Evolutionary conservation across 495 filamentous ascomycete genomes (phyloP).

Genomic region (Penicillium desertorum): DNA sequence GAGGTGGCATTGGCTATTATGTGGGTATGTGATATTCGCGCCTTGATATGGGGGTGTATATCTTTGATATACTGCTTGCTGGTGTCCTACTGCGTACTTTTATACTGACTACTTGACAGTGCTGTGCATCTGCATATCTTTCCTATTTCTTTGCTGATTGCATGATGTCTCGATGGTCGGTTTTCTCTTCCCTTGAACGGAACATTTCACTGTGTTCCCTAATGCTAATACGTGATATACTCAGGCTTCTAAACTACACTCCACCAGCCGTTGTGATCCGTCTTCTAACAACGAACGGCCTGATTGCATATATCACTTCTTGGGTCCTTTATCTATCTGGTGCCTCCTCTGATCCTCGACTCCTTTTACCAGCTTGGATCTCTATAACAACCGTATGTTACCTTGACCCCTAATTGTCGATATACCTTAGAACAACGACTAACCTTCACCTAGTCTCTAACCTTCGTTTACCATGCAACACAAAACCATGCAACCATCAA

Average conservation of each 20-base stretch:
- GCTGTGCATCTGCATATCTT: constrained; percentile 78
- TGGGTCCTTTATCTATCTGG: constrained; percentile 76
- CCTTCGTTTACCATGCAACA: constrained; percentile 75
- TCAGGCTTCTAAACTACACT: constrained; percentile 83
- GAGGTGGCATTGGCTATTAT: constrained; percentile 79
- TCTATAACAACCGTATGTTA: constrained; percentile 70
- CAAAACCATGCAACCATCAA: constrained; percentile 79
- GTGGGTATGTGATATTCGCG: constrained; percentile 63
- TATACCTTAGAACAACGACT: not conserved
- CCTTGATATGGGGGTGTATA: constrained; percentile 1
- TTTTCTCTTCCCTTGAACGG: constrained; percentile 10
- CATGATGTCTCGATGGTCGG: constrained; percentile 88
- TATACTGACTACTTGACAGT: constrained; percentile 47
- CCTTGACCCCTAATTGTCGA: not conserved
- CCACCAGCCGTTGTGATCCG: constrained; percentile 81
- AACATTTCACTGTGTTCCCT: not conserved
- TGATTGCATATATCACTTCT: constrained; percentile 79
- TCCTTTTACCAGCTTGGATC: constrained; percentile 84
- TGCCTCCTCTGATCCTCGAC: constrained; percentile 69
- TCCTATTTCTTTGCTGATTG: constrained; percentile 90
- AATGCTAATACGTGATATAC: constrained; percentile 1
- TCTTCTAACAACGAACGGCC: constrained; percentile 72
- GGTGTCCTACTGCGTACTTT: not conserved
- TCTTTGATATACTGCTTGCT: not conserved
- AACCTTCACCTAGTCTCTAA: constrained; percentile 58